A percentile compares a stretch with the other conserved stretches of the same genome.
Evolutionary conservation across 768 basidiomycete genomes (phyloP).

Genomic region (Tylopilus subfusipes): DNA sequence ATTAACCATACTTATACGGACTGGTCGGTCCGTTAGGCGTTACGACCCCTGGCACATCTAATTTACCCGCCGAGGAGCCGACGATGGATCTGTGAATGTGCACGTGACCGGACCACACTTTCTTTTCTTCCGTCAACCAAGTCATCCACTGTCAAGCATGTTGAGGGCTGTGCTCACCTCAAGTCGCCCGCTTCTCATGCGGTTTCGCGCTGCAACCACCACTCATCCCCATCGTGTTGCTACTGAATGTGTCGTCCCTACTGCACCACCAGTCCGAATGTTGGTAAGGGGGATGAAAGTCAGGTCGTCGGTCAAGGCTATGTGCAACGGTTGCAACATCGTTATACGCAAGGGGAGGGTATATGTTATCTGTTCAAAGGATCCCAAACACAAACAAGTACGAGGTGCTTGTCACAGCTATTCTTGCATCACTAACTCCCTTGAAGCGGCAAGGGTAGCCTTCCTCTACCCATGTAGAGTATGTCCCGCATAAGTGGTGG

Average conservation of each 20-base stretch:
- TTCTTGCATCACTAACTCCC: slow-evolving; percentile 12
- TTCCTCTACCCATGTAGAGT: no score
- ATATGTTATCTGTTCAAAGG: slow-evolving; percentile 89
- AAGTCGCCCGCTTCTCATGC: slow-evolving; percentile 57
- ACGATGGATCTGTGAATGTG: neutral
- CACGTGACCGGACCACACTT: slow-evolving; percentile 11
- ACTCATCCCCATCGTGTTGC: slow-evolving; percentile 33
- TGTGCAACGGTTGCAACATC: slow-evolving; percentile 91
- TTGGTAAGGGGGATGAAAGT: slow-evolving; percentile 91
- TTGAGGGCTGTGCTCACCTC: slow-evolving; percentile 63
- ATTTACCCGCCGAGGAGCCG: no score
- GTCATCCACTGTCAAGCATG: slow-evolving; percentile 22
- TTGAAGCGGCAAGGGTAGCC: slow-evolving; percentile 65
- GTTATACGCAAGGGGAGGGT: slow-evolving; percentile 88
- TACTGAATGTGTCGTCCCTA: slow-evolving; percentile 18
- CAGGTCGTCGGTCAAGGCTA: slow-evolving; percentile 85
- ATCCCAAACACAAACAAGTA: slow-evolving; percentile 98
- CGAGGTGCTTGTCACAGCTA: slow-evolving; percentile 16
- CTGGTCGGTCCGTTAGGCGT: no score
- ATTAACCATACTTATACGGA: no score
- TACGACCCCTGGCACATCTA: no score
- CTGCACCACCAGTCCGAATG: slow-evolving; percentile 27
- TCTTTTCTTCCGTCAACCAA: neutral
- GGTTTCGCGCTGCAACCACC: slow-evolving; percentile 41
- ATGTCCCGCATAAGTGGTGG: neutral